Evolutionary conservation across 306 rosid species (phyloP).

Genomic region (Rosa multiflora): DNA sequence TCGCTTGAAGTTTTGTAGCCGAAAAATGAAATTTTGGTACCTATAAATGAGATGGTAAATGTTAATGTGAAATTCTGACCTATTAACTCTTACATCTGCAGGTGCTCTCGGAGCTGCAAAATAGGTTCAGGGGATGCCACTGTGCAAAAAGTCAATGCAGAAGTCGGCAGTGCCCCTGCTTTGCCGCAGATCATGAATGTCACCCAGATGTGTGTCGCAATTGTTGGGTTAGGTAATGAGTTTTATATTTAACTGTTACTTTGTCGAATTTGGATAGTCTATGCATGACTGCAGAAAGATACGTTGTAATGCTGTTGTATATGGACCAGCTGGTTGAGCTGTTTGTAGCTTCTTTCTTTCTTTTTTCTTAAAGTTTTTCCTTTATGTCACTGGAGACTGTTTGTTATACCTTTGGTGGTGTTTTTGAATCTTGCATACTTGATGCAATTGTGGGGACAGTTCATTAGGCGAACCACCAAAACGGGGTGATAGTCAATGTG

Average conservation of each 20-base stretch:
- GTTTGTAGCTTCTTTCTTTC: background rate
- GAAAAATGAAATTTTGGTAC: background rate
- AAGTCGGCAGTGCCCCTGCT: slow-evolving; percentile 91
- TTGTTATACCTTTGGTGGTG: slow-evolving; percentile 11
- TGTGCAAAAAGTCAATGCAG: slow-evolving; percentile 82
- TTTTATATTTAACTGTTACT: slow-evolving; percentile 10
- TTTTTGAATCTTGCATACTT: slow-evolving; percentile 16
- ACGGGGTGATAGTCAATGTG: slow-evolving; percentile 90
- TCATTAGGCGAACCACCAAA: slow-evolving; percentile 80
- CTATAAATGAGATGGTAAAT: background rate
- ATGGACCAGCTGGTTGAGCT: slow-evolving; percentile 6
- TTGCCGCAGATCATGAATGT: slow-evolving; percentile 87
- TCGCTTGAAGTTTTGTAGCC: background rate
- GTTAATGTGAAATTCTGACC: background rate
- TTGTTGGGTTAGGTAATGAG: slow-evolving; percentile 88
- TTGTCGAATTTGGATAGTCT: background rate
- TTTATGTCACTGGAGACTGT: background rate
- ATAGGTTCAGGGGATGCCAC: slow-evolving; percentile 84
- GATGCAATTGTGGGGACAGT: slow-evolving; percentile 87
- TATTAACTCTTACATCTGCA: slow-evolving; percentile 24
- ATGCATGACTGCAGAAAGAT: background rate
- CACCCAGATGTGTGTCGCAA: slow-evolving; percentile 91
- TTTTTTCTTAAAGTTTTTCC: background rate
- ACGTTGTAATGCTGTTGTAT: background rate
- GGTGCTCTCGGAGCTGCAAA: slow-evolving; percentile 83